Conservation (phyloP, 2,329 filamentous ascomycete genomes). For the Emmonsia crescens region DNA sequence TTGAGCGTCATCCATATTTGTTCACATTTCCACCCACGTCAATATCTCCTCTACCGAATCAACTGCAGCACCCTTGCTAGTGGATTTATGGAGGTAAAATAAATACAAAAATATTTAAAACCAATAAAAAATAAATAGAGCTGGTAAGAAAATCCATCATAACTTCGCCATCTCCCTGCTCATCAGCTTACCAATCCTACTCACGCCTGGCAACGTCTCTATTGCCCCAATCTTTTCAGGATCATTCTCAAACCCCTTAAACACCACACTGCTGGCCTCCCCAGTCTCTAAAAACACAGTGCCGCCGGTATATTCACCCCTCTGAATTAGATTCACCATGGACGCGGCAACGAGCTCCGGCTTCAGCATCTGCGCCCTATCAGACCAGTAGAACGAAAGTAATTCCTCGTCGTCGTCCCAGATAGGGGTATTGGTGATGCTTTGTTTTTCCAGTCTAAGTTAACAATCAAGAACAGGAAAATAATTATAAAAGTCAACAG, state of each 20-base stretch:
- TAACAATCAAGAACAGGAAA: neutral
- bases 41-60: too few species aligned
- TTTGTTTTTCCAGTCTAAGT: neutral
- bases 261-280: neutral
- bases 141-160: neutral
- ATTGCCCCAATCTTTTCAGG: neutral
- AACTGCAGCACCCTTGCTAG: too few species aligned
- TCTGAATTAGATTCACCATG: slow-evolving; percentile 20
- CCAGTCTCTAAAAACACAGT: slow-evolving; percentile 8
- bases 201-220: neutral
- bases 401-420: slow-evolving; percentile 14
- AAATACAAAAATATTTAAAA: neutral
- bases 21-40: too few species aligned
- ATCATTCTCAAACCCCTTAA: neutral
- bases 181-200: neutral
- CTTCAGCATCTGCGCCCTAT: slow-evolving; percentile 4
- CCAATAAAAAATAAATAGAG: neutral
- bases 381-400: neutral
- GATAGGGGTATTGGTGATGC: slow-evolving; percentile 19
- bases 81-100: too few species aligned
- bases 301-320: slow-evolving; percentile 15
- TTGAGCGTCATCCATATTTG: too few species aligned
- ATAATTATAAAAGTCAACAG: too few species aligned
- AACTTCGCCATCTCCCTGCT: neutral
- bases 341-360: slow-evolving; percentile 18